Evolutionary conservation across 495 filamentous ascomycete genomes (phyloP).

Genomic region (Hypoxylon lienhwacheense): DNA sequence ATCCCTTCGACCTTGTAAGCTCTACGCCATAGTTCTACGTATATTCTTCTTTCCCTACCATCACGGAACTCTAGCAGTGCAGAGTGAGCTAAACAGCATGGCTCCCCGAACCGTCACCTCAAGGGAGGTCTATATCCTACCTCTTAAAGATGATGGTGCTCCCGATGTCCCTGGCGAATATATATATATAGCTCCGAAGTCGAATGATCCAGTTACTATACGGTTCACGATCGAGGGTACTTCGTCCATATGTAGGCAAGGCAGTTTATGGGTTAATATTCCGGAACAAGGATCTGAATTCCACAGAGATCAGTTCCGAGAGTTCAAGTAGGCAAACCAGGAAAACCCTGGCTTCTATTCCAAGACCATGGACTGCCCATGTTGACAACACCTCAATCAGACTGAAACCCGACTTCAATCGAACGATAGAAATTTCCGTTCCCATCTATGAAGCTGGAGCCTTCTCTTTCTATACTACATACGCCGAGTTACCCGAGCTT

Average conservation of each 20-base stretch:
- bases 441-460: constrained; percentile 82
- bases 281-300: constrained; percentile 75
- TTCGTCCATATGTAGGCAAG: constrained; percentile 90
- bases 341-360: not conserved
- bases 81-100: constrained; percentile 40
- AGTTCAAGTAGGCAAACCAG: constrained; percentile 75
- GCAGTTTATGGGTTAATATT: constrained; percentile 94
- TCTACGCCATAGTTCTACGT: too few species aligned
- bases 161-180: constrained; percentile 88
- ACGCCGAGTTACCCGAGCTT: constrained; percentile 80
- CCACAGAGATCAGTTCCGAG: constrained; percentile 71
- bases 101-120: constrained; percentile 56
- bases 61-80: not conserved
- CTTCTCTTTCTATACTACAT: constrained; percentile 95
- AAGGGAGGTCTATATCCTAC: constrained; percentile 78
- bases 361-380: not conserved
- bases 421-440: constrained; percentile 83
- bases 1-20: too few species aligned
- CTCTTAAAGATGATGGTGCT: constrained; percentile 87
- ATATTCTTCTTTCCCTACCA: not conserved
- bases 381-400: constrained; percentile 53
- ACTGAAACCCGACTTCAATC: constrained; percentile 88
- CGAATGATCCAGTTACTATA: constrained; percentile 69
- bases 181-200: constrained; percentile 83
- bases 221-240: constrained; percentile 95